Conservation (phyloP, 2,329 filamentous ascomycete species). For the Aspergillus tanneri region DNA sequence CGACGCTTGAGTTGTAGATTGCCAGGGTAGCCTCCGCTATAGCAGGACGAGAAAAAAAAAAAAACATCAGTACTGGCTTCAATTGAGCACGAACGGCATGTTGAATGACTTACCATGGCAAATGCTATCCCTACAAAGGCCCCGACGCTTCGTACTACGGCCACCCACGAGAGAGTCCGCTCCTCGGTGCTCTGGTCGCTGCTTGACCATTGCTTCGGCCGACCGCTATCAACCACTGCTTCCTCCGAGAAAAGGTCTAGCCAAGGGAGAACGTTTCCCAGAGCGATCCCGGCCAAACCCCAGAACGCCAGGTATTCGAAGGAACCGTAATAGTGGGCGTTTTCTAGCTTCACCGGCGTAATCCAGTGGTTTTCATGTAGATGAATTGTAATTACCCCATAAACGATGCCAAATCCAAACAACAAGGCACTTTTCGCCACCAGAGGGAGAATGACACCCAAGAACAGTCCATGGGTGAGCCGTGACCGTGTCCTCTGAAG, state of each 20-base stretch:
- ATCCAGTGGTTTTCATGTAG: slow-evolving; percentile 69
- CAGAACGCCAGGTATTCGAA: slow-evolving; percentile 75
- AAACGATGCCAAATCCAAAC: slow-evolving; percentile 76
- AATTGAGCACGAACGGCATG: neutral
- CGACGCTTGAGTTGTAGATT: slow-evolving; percentile 90
- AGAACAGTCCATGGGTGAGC: slow-evolving; percentile 39
- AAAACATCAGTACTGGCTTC: slow-evolving; percentile 16
- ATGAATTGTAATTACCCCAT: slow-evolving; percentile 77
- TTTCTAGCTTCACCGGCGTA: slow-evolving; percentile 60
- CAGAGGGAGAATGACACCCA: slow-evolving; percentile 54
- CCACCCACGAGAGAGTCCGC: slow-evolving; percentile 61
- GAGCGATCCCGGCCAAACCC: slow-evolving; percentile 73
- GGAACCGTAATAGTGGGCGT: slow-evolving; percentile 51
- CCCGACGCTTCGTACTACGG: slow-evolving; percentile 66
- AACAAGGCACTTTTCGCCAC: slow-evolving; percentile 62
- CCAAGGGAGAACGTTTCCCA: slow-evolving; percentile 81
- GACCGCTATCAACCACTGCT: slow-evolving; percentile 40
- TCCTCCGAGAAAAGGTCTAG: slow-evolving; percentile 74
- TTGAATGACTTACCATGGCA: slow-evolving; percentile 68
- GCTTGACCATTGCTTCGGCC: slow-evolving; percentile 26
- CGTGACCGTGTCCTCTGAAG: slow-evolving; percentile 36
- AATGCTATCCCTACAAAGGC: slow-evolving; percentile 73
- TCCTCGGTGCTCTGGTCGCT: slow-evolving; percentile 32
- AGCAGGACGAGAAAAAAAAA: slow-evolving; percentile 6
- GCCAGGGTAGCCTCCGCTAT: slow-evolving; percentile 86